Evolutionary conservation across 2,329 filamentous ascomycete genomes (phyloP), one percentile per base, ranked within the genome.

Genomic region (Sphaerostilbella broomeana): DNA sequence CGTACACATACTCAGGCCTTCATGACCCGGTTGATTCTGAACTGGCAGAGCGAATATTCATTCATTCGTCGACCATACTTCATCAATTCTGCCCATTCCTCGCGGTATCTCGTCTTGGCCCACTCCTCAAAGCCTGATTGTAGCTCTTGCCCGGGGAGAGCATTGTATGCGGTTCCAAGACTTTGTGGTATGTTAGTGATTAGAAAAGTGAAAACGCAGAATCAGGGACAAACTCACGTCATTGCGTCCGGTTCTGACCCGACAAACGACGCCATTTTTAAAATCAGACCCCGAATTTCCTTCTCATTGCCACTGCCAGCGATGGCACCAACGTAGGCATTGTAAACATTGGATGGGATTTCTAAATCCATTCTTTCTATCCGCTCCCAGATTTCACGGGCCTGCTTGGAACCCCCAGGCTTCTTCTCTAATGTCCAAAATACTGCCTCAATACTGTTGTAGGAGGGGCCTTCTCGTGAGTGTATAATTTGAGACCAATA

Each of bases 401-500:
- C 77, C 46, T 72, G 72, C 15, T 64, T 67, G 60, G 81, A 68
- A 49, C 81, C 67, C 54, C 69, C 69, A 2, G 73, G 70, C 44
- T 67, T 68, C 45, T 67, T 67, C 57, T 94, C 81, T 57, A 88
- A 90, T 1, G 81, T 77, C 50, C 81, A 80, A 51, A 98, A 86
- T 3, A 88, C 81, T 22, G 92, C 82, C 31, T 82, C 78, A 25
- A 98, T 73, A 45, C 82, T 89, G 45, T 78, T 75, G 52, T 92
- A 87, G 2, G 81, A 84, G 0, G 92, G 92, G 0, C 92, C 92
- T 60, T 97, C 89, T n/a, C 73, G 70, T 0, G 82, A 87, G 40
- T 77, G 74, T n/a, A 81, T 79, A 42, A 98, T 88, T 33, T 94
- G 79, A 39, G 79, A 70, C 87, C 89, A 97, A 55, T 87, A 86